These are phyloP conservation scores for Spencermartinsiella europaea DNA, from an alignment of 805 yeast species.

Conservation along the genomic window DNA sequence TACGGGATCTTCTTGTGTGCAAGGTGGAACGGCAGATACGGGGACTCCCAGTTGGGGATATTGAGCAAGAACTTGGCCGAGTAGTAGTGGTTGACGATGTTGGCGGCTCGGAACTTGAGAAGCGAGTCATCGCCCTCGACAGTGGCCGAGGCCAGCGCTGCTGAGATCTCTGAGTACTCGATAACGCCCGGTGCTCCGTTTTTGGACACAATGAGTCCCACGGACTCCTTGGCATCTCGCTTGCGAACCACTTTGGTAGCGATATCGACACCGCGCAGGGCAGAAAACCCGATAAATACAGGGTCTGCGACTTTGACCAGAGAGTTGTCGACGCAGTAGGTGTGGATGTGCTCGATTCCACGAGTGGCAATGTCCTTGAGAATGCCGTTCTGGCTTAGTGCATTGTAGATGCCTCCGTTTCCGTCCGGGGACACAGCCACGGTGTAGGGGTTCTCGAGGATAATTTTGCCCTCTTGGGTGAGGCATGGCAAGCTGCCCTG, in stretches of 20 bases:
- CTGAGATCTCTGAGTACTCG: constrained; percentile 87
- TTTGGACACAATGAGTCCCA: constrained; percentile 75
- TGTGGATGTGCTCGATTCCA: constrained; percentile 84
- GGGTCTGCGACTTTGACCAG: constrained; percentile 94
- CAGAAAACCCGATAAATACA: constrained; percentile 77
- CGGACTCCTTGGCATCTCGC: constrained; percentile 79
- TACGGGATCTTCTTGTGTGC: constrained; percentile 84
- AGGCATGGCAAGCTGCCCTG: constrained; percentile 96
- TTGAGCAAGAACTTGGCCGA: constrained; percentile 64
- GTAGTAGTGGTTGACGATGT: constrained; percentile 95
- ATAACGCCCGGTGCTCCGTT: constrained; percentile 75
- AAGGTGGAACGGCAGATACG: constrained; percentile 79
- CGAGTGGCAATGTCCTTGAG: constrained; percentile 60
- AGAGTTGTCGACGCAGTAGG: constrained; percentile 95
- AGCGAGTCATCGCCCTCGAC: constrained; percentile 46
- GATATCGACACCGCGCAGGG: constrained; percentile 56
- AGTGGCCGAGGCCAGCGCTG: constrained; percentile 60
- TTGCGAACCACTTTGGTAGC: constrained; percentile 96
- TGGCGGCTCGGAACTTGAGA: constrained; percentile 83
- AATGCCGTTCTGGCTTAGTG: constrained; percentile 58
- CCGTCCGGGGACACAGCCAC: constrained; percentile 94
- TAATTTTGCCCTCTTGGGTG: constrained; percentile 63
- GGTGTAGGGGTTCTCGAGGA: constrained; percentile 49
- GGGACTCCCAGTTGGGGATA: constrained; percentile 56
- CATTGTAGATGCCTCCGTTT: constrained; percentile 93